phyloP scores from a whole-genome alignment of 208 protist species.

The Vickermania spadyakhi region DNA sequence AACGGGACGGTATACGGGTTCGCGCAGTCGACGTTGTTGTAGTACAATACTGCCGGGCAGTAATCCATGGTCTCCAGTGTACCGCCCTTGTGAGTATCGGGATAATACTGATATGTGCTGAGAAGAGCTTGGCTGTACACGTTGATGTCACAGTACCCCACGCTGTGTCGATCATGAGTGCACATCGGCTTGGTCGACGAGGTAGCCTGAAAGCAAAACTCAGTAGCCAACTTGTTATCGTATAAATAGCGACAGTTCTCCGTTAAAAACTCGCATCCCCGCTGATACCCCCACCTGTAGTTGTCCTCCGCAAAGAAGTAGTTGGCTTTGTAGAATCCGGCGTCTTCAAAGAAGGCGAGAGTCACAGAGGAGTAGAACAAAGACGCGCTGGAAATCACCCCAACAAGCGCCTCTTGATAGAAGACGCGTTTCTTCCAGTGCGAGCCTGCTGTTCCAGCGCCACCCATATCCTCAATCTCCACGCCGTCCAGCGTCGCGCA shows the following conservation, averaged over 20 bases:
- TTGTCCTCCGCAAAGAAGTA: conserved; percentile 54
- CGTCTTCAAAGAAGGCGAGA: conserved; percentile 67
- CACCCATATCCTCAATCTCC: conserved; percentile 69
- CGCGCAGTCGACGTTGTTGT: conserved; percentile 12
- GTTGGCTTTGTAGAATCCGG: conserved; percentile 64
- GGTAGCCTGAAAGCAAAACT: conserved; percentile 23
- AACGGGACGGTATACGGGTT: conserved; percentile 5
- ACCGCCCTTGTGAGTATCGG: conserved; percentile 10
- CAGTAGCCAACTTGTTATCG: conserved; percentile 20
- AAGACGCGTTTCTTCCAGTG: conserved; percentile 84
- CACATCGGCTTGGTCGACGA: conserved; percentile 26
- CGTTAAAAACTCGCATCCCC: conserved; percentile 46
- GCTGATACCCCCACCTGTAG: conserved; percentile 54
- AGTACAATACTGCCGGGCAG: conserved; percentile 21
- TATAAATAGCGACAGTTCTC: conserved; percentile 34
- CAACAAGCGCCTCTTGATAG: conserved; percentile 75
- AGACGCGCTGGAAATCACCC: conserved; percentile 3
- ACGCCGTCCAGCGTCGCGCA: conserved; percentile 44
- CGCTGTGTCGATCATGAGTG: conserved; percentile 10
- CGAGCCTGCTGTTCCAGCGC: conserved; percentile 24
- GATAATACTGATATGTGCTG: conserved; percentile 32
- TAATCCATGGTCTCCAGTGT: conserved; percentile 21
- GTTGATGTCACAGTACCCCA: conserved; percentile 21
- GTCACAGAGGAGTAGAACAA: conserved; percentile 67
- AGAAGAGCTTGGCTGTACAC: background rate